Percentiles rank a stretch among this genome's conserved stretches.
Evolutionary conservation across 345 rosid species (phyloP).

Genomic region (Acer saccharum): DNA sequence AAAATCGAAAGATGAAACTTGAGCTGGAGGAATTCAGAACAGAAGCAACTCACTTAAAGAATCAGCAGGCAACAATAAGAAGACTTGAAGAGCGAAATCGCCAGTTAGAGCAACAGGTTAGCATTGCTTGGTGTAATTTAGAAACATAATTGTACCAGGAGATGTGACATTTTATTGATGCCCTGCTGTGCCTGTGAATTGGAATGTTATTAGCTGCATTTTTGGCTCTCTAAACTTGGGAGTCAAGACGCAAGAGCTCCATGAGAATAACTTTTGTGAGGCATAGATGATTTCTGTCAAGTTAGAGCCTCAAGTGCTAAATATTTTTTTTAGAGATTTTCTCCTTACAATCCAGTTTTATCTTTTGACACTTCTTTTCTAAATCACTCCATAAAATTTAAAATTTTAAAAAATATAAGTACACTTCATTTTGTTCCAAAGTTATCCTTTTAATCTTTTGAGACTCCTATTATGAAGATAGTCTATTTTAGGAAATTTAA

Average conservation of each 20-base stretch:
- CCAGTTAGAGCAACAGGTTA: conserved; percentile 96
- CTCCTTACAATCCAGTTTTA: no score
- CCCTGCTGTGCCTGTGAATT: neutral
- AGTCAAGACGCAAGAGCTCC: neutral
- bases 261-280: neutral
- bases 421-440: no score
- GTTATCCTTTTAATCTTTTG: no score
- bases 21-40: conserved; percentile 95
- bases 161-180: conserved; percentile 7
- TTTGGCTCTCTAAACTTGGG: conserved; percentile 3
- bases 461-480: no score
- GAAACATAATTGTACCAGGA: neutral
- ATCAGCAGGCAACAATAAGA: conserved; percentile 98
- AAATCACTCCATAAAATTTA: no score
- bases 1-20: conserved; percentile 94
- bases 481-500: no score
- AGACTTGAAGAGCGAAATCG: conserved; percentile 97
- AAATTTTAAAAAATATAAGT: no score
- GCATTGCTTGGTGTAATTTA: conserved; percentile 23
- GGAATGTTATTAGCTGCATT: neutral
- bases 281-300: neutral
- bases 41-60: conserved; percentile 95
- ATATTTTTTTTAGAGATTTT: no score
- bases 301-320: neutral
- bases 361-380: no score